A percentile compares a stretch with the other conserved stretches of the same genome.
These are phyloP conservation scores for Prunus mume DNA, from an alignment of 306 rosid genomes.

Conservation along the genomic window DNA sequence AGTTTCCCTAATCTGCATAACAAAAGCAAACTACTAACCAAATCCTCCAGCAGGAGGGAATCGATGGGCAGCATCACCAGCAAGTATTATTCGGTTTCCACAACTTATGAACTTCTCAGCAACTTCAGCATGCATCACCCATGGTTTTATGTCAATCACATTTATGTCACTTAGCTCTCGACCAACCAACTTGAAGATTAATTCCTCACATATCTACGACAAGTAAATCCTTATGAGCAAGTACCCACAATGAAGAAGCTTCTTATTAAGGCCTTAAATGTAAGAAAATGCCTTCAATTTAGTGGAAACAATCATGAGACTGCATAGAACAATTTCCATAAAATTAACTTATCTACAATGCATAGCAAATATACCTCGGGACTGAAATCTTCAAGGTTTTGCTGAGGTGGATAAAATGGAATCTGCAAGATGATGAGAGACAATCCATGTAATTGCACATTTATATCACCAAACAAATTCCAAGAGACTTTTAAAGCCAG, in stretches of 20 bases:
- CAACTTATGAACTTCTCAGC: slow-evolving; percentile 68
- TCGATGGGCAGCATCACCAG: slow-evolving; percentile 95
- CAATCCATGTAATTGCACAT: slow-evolving; percentile 22
- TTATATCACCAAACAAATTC: slow-evolving; percentile 5
- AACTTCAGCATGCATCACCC: slow-evolving; percentile 99
- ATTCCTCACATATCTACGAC: slow-evolving; percentile 64
- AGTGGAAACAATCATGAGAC: background rate
- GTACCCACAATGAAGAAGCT: background rate
- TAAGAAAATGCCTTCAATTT: background rate
- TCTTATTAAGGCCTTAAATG: background rate
- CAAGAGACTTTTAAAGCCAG: slow-evolving; percentile 13
- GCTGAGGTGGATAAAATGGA: slow-evolving; percentile 97
- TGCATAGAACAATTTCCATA: background rate
- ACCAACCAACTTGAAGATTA: slow-evolving; percentile 77
- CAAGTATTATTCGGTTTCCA: slow-evolving; percentile 66
- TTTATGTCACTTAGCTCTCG: slow-evolving; percentile 64
- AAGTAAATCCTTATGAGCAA: slow-evolving; percentile 25
- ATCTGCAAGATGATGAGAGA: slow-evolving; percentile 50
- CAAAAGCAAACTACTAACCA: slow-evolving; percentile 55
- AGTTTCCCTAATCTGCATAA: slow-evolving; percentile 17
- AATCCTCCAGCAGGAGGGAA: slow-evolving; percentile 99
- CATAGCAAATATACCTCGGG: slow-evolving; percentile 47
- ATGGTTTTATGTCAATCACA: slow-evolving; percentile 80
- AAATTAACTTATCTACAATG: slow-evolving; percentile 7
- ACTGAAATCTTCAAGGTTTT: slow-evolving; percentile 66